Conservation (phyloP, 371 early-diverging fungal species). For the Thermomucor indicae-seudaticae region DNA sequence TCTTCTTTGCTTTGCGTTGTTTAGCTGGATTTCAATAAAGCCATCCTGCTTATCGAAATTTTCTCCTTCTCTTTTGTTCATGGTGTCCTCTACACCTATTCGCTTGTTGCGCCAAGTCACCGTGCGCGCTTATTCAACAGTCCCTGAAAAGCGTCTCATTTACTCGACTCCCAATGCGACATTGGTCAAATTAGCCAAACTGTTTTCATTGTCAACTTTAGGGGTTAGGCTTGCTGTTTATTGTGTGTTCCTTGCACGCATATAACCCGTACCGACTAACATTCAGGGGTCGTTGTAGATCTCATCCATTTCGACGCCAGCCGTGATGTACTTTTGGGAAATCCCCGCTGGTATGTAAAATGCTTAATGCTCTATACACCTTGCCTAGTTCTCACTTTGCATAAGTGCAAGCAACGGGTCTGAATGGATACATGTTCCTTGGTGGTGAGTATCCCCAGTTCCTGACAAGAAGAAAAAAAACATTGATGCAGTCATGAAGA, state of each 20-base stretch:
- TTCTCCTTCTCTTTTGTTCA: no score
- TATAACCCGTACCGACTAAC: neutral
- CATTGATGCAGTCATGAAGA: no score
- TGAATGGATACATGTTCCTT: conserved; percentile 31
- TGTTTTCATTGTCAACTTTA: conserved; percentile 36
- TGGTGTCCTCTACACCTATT: no score
- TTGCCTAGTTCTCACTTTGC: neutral
- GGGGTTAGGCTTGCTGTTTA: conserved; percentile 20
- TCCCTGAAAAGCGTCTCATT: no score
- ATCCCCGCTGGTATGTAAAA: conserved; percentile 39
- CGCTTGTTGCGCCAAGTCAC: no score
- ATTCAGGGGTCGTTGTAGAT: conserved; percentile 15
- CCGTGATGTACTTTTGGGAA: conserved; percentile 42
- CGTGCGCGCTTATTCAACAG: no score
- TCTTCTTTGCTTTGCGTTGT: neutral
- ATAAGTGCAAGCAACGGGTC: conserved; percentile 15
- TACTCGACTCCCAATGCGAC: conserved; percentile 34
- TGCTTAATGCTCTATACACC: no score
- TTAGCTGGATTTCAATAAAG: neutral
- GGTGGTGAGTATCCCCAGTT: conserved; percentile 21
- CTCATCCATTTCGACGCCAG: conserved; percentile 35
- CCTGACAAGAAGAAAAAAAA: neutral
- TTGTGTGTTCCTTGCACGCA: neutral
- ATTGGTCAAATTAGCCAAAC: conserved; percentile 32
- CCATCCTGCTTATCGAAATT: no score